Evolutionary conservation across 2,329 filamentous ascomycete genomes (phyloP).

Genomic region (Ophiostoma sp.): DNA sequence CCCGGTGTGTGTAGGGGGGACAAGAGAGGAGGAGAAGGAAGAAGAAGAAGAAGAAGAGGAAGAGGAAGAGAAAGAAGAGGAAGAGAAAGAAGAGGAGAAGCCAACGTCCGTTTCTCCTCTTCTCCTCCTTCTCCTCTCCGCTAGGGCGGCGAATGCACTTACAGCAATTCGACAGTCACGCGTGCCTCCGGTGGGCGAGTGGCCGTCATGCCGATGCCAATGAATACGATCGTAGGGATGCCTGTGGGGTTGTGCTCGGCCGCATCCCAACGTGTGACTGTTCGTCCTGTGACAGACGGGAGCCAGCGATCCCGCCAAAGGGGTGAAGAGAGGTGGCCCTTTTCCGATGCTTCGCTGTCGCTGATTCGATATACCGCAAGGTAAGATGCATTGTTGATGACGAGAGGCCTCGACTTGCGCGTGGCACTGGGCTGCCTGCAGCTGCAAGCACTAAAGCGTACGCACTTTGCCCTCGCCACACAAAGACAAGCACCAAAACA

Average conservation of each 20-base stretch:
- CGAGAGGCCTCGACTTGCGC: background rate
- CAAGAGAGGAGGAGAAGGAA: background rate
- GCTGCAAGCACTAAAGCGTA: background rate
- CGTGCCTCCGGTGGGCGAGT: constrained; percentile 9
- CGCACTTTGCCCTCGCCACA: background rate
- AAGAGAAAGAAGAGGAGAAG: background rate
- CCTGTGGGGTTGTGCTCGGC: constrained; percentile 8
- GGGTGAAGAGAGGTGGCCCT: background rate
- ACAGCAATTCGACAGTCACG: constrained; percentile 10
- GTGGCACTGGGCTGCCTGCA: background rate
- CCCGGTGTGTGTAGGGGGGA: background rate
- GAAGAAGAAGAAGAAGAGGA: background rate
- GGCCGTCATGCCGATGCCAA: background rate
- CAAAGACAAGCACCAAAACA: background rate
- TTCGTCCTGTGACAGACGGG: constrained; percentile 7
- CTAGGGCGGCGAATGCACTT: background rate
- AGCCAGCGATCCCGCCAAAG: constrained; percentile 4
- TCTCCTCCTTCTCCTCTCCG: constrained; percentile 1
- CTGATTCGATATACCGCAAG: too few species aligned
- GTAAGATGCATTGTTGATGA: too few species aligned
- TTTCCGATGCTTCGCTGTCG: background rate
- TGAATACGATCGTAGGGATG: background rate
- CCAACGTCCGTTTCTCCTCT: background rate
- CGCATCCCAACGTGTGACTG: constrained; percentile 8
- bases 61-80: background rate